These are phyloP conservation scores for Sapria himalayana DNA, from an alignment of 345 rosid species.

Conservation along the genomic window DNA sequence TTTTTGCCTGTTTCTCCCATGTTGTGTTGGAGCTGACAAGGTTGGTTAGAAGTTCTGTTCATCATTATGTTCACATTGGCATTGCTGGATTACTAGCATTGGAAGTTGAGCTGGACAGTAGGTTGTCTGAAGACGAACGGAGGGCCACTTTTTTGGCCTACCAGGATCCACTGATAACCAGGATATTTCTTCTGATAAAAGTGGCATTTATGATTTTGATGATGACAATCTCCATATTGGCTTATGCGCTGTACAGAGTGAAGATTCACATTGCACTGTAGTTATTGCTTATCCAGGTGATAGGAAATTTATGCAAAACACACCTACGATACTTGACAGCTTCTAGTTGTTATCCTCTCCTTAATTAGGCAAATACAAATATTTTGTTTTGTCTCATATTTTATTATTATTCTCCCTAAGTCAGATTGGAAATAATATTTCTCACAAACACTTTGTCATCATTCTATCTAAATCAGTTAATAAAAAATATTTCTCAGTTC, in stretches of 20 bases:
- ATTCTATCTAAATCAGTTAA: too few species aligned
- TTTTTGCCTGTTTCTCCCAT: slow-evolving; percentile 33
- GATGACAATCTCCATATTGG: slow-evolving; percentile 60
- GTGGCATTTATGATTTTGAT: slow-evolving; percentile 31
- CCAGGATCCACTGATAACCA: slow-evolving; percentile 16
- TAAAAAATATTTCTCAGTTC: too few species aligned
- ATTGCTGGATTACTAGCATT: slow-evolving; percentile 42
- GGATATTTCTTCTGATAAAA: slow-evolving; percentile 45
- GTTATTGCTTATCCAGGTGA: slow-evolving; percentile 60
- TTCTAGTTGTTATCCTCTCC: too few species aligned
- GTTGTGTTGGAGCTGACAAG: slow-evolving; percentile 47
- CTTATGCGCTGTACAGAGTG: slow-evolving; percentile 59
- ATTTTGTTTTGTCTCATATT: too few species aligned
- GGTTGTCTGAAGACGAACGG: slow-evolving; percentile 59
- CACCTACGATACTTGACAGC: slow-evolving; percentile 29
- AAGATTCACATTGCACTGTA: slow-evolving; percentile 64
- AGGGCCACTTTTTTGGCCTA: slow-evolving; percentile 29
- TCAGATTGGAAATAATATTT: too few species aligned
- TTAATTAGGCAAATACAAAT: too few species aligned
- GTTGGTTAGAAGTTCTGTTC: slow-evolving; percentile 46
- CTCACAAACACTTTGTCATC: too few species aligned
- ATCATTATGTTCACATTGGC: slow-evolving; percentile 67
- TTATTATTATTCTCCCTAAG: too few species aligned
- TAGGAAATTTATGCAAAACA: slow-evolving; percentile 32
- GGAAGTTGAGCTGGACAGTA: slow-evolving; percentile 36